Conservation (phyloP, 768 basidiomycete genomes). For the Mycena latifolia region DNA sequence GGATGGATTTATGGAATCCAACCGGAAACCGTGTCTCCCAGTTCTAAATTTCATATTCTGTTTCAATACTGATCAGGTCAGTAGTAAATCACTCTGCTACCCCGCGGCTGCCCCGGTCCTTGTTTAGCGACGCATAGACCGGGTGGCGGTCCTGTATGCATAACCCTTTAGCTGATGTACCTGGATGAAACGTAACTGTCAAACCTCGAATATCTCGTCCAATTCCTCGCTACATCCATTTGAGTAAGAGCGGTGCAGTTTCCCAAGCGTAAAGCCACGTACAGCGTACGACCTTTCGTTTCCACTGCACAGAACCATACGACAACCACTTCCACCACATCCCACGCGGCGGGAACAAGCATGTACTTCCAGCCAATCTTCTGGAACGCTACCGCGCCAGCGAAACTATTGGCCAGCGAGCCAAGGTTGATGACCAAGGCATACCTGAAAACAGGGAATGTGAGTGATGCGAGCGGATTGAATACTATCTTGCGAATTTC, state of each 20-base stretch:
- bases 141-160: constrained; percentile 29
- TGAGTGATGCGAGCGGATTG: background rate
- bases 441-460: background rate
- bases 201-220: constrained; percentile 34
- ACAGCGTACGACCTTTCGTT: constrained; percentile 30
- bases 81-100: background rate
- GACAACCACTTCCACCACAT: constrained; percentile 14
- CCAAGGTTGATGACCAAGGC: constrained; percentile 21
- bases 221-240: no score
- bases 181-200: background rate
- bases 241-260: background rate
- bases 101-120: background rate
- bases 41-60: no score
- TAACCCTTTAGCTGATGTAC: background rate
- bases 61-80: no score
- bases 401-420: constrained; percentile 23
- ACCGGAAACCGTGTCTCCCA: no score
- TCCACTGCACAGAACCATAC: constrained; percentile 31
- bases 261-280: background rate
- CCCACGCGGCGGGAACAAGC: constrained; percentile 19
- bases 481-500: no score
- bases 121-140: constrained; percentile 27
- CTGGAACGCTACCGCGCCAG: constrained; percentile 23
- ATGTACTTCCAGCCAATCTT: constrained; percentile 31
- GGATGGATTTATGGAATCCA: no score